Evolutionary conservation across 2,329 filamentous ascomycete species (phyloP), one percentile per base, ranked within the genome.

Genomic region (Colletotrichum musae): DNA sequence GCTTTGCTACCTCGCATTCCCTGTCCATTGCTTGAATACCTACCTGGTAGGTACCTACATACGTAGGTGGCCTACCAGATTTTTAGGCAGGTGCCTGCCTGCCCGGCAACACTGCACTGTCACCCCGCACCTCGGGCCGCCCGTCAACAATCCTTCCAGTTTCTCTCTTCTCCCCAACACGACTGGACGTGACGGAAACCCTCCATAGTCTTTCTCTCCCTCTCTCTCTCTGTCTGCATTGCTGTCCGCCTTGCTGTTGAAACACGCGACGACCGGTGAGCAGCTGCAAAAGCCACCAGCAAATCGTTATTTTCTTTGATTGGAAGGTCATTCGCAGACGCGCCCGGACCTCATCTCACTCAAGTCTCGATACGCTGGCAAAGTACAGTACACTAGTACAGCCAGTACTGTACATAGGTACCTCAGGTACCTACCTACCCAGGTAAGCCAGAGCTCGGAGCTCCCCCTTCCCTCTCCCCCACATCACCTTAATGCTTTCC

Each of bases 101-200:
- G 53, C 52, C 15, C 16, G 16, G 60, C 47, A 41, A 61, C 45
- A 43, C 54, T 26, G 32, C 48, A 66, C 62, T 50, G 41, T 65
- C 66, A 60, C 61, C 61, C 66, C 48, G 54, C 61, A 65, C 61
- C 32, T 39, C 21, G 21, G 21, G 21, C 21, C 57, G 48, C 64
- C 26, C 7, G 7, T 36, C 32, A 36, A 36, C 32, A 36, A 36
- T 36, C 32, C 32, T 36, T 10, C 32, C 32, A 36, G 32, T 36
- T 9, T 36, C 21, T 24, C 21, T 24, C 21, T 24, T 24, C 21
- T 24, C 21, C 21, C 21, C 32, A 36, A 36, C 32, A 36, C 32
- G 10, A 10, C 32, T 36, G 32, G 32, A 36, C 32, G 32, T 36
- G 32, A 10, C 9, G 10, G 32, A 36, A 6, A 36, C 32, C 10